Evolutionary conservation across 2,329 filamentous ascomycete species (phyloP), one percentile per base, ranked within the genome.

Genomic region (Verruconis gallopava): DNA sequence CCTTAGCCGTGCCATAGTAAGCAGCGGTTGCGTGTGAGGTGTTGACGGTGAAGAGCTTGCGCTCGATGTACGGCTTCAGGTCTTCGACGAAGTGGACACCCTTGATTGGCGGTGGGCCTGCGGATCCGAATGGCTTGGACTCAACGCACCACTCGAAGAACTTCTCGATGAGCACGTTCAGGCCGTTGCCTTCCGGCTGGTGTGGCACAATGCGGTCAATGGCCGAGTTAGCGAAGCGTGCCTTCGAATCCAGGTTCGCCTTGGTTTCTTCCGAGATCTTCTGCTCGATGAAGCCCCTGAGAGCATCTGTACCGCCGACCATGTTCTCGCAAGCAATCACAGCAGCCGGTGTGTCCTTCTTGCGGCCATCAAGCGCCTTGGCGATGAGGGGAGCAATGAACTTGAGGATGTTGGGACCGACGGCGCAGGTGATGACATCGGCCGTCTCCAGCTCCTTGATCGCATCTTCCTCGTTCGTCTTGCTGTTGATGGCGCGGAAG

Each of bases 71-170:
- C 44, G 91, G 91, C 58, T 79, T 74, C 21, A 98, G 77, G 66
- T 96, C 73, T 49, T 85, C 78, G 46, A 96, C 91, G 77, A 85
- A 95, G 67, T 93, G 83, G 59, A 96, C 80, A 46, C 88, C 89
- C 50, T 91, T 64, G 55, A 98, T 89, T 14, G 75, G 65, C 4
- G 86, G 88, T 51, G 75, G 72, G 42, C 72, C 70, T 47, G 73
- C 67, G 48, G 79, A 75, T 49, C 79, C 72, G 63, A 96, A 95
- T 2, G 89, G 89, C 35, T 77, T 81, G 59, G 77, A 69, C 59
- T 98, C 91, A 40, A 98, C 88, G 30, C 91, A 89, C 91, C 91
- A 98, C 69, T 98, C 91, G 68, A 85, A 95, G 72, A 96, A 98
- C 67, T 91, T 91, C 73, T 98, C 91, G 37, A 98, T 86, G 55